A percentile compares a stretch with the other conserved stretches of the same genome.
These are phyloP conservation scores for Helianthus tuberosus DNA, from an alignment of 129 eudicot genomes.

Conservation along the genomic window DNA sequence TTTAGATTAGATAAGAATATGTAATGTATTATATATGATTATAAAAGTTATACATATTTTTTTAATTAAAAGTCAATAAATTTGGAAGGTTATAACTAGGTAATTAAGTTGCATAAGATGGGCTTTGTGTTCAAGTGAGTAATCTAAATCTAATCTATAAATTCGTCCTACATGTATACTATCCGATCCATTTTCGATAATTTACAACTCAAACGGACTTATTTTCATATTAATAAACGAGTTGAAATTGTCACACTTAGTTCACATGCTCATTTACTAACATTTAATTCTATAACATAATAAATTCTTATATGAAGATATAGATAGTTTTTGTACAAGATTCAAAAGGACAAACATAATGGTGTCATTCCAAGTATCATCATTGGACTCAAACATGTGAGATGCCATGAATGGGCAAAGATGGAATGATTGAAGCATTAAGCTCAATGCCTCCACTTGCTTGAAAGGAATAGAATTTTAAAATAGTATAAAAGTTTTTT, in stretches of 20 bases:
- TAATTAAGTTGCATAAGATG: not conserved
- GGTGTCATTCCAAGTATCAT: constrained; percentile 26
- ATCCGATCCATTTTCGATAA: not conserved
- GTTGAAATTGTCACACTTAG: not conserved
- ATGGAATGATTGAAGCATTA: constrained; percentile 32
- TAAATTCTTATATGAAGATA: not conserved
- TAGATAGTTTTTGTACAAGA: constrained; percentile 22
- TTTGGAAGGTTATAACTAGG: not conserved
- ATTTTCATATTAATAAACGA: not conserved
- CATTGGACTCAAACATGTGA: constrained; percentile 34
- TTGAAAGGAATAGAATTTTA: constrained; percentile 9
- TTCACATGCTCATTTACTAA: constrained; percentile 4
- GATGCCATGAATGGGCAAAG: constrained; percentile 33
- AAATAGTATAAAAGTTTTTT: not conserved
- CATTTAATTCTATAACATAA: not conserved
- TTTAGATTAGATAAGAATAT: too few relatives aligned
- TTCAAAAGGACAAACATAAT: constrained; percentile 27
- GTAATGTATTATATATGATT: too few relatives aligned
- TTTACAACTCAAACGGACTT: not conserved
- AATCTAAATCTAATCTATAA: not conserved
- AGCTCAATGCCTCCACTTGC: constrained; percentile 30
- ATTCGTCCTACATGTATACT: not conserved
- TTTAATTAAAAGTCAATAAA: not conserved
- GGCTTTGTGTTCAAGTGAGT: not conserved
- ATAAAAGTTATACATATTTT: too few relatives aligned